These are phyloP conservation scores for Fragaria nilgerrensis DNA, from an alignment of 306 rosid genomes.

Conservation along the genomic window DNA sequence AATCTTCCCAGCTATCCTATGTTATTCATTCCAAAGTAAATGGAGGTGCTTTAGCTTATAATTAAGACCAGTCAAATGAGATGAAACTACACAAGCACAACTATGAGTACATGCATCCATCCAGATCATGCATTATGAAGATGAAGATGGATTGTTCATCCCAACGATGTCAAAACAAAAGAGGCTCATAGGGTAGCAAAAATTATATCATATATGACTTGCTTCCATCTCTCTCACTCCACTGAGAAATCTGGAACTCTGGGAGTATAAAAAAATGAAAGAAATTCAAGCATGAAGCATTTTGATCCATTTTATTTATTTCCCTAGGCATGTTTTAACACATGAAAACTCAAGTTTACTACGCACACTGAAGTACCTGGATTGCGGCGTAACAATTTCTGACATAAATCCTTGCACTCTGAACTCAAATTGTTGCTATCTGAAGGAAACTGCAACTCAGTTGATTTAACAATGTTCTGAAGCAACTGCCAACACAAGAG, in stretches of 20 bases:
- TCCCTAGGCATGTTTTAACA: background rate
- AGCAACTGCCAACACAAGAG: slow-evolving; percentile 66
- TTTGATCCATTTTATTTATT: background rate
- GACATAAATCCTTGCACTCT: slow-evolving; percentile 91
- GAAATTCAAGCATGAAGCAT: background rate
- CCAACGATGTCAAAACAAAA: background rate
- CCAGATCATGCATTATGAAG: background rate
- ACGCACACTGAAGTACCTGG: slow-evolving; percentile 55
- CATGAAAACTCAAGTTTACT: background rate
- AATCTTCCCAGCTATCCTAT: background rate
- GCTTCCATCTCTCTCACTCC: slow-evolving; percentile 2
- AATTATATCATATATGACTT: background rate
- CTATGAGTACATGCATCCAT: slow-evolving; percentile 14
- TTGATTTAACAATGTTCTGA: slow-evolving; percentile 89
- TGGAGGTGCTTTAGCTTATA: background rate
- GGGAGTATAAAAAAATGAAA: background rate
- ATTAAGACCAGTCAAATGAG: slow-evolving; percentile 17
- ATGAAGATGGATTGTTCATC: background rate
- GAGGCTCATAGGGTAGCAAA: background rate
- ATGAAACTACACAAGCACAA: background rate
- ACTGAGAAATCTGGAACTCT: background rate
- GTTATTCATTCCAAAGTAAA: background rate
- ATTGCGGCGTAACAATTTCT: slow-evolving; percentile 84
- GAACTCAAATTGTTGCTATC: slow-evolving; percentile 60
- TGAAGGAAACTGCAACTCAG: slow-evolving; percentile 70